Conservation (phyloP, 2,329 filamentous ascomycete species). For the Pseudogymnoascus sp. region DNA sequence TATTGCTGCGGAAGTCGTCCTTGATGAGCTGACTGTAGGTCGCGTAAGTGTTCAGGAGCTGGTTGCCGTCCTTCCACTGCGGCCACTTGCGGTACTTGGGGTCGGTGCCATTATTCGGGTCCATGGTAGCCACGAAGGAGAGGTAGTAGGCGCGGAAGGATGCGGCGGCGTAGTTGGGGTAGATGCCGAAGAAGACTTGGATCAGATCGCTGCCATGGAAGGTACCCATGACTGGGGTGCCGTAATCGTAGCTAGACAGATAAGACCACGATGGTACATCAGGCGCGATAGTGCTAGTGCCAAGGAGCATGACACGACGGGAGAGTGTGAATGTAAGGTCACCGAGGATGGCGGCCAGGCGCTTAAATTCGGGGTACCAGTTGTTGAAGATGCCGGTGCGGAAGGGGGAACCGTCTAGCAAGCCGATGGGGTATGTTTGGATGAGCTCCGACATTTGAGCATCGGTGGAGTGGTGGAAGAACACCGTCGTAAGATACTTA, state of each 20-base stretch:
- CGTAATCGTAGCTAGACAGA: slow-evolving; percentile 62
- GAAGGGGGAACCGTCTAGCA: slow-evolving; percentile 60
- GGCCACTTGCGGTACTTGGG: slow-evolving; percentile 39
- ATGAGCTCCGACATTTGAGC: slow-evolving; percentile 48
- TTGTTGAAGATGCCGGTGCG: slow-evolving; percentile 60
- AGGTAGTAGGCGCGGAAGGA: slow-evolving; percentile 62
- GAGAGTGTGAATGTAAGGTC: slow-evolving; percentile 68
- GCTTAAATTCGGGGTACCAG: slow-evolving; percentile 69
- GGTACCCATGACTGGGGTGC: slow-evolving; percentile 63
- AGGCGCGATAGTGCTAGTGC: slow-evolving; percentile 39
- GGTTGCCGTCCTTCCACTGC: slow-evolving; percentile 39
- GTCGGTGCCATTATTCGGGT: slow-evolving; percentile 53
- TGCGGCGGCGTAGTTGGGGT: slow-evolving; percentile 51
- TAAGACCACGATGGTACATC: slow-evolving; percentile 64
- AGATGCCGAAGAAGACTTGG: slow-evolving; percentile 57
- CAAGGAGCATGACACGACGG: slow-evolving; percentile 53
- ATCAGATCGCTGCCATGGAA: slow-evolving; percentile 65
- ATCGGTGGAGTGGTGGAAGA: slow-evolving; percentile 49
- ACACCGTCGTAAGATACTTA: slow-evolving; percentile 50
- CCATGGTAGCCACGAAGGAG: slow-evolving; percentile 59
- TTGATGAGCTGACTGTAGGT: slow-evolving; percentile 30
- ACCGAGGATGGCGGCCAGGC: slow-evolving; percentile 64
- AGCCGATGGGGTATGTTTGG: slow-evolving; percentile 46
- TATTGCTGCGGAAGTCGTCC: slow-evolving; percentile 41
- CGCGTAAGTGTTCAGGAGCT: slow-evolving; percentile 42